A percentile compares a stretch with the other conserved stretches of the same genome.
Evolutionary conservation across 805 yeast genomes (phyloP).

Genomic region (Wickerhamia fluorescens): DNA sequence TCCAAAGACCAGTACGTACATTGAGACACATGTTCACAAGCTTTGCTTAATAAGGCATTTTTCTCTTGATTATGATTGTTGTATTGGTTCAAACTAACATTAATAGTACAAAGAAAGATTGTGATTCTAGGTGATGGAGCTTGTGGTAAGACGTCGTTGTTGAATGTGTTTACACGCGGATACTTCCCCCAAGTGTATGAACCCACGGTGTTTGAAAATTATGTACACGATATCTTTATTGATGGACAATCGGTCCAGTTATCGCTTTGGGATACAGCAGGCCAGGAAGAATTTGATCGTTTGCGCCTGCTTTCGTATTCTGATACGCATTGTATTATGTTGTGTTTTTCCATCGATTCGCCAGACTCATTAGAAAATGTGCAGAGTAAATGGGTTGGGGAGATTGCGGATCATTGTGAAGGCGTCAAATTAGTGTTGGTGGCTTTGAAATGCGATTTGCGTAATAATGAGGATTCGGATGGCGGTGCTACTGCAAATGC

Average conservation of each 20-base stretch:
- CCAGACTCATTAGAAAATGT: constrained; percentile 93
- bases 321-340: constrained; percentile 95
- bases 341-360: constrained; percentile 92
- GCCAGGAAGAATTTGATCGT: constrained; percentile 96
- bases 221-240: constrained; percentile 92
- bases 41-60: no score
- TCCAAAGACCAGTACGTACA: constrained; percentile 34
- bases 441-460: constrained; percentile 89
- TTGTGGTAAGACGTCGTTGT: constrained; percentile 92
- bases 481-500: constrained; percentile 6
- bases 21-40: no score
- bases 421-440: constrained; percentile 92
- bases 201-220: constrained; percentile 96
- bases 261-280: constrained; percentile 98
- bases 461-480: constrained; percentile 52
- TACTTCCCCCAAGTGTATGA: constrained; percentile 98
- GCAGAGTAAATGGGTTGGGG: constrained; percentile 94
- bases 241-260: constrained; percentile 90
- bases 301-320: constrained; percentile 86
- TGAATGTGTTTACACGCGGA: constrained; percentile 94
- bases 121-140: constrained; percentile 98
- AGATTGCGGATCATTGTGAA: constrained; percentile 93
- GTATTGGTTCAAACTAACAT: constrained; percentile 3
- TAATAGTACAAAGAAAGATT: constrained; percentile 73
- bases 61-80: background rate